Evolutionary conservation across 768 basidiomycete species (phyloP).

Genomic region (Boletus vinaceobasis): DNA sequence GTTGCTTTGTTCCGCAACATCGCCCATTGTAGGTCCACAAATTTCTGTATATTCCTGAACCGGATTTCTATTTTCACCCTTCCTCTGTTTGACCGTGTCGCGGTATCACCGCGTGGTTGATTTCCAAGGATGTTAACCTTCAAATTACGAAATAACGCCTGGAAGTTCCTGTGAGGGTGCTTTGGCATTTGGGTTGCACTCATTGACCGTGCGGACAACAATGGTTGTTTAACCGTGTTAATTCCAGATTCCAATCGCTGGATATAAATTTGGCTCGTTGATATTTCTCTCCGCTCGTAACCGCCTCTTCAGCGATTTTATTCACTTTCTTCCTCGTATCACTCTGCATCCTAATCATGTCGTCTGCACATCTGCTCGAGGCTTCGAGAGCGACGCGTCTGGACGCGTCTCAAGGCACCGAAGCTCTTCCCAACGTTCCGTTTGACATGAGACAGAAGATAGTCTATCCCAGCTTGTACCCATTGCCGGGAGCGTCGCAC

Average conservation of each 20-base stretch:
- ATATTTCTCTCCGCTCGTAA: too few species aligned
- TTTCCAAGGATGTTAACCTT: neutral
- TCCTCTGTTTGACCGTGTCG: neutral
- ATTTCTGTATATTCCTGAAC: neutral
- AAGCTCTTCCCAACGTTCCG: too few species aligned
- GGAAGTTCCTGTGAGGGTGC: neutral
- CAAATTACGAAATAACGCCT: too few species aligned
- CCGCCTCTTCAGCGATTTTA: neutral
- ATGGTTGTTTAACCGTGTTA: neutral
- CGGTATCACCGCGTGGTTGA: neutral
- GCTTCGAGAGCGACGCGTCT: neutral
- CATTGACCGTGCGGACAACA: neutral
- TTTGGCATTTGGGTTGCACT: neutral
- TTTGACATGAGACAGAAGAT: too few species aligned
- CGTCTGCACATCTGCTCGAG: neutral
- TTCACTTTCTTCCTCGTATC: neutral
- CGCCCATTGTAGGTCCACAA: slow-evolving; percentile 1
- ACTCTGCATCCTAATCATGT: neutral
- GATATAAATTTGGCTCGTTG: neutral
- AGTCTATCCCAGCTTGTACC: neutral
- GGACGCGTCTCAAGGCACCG: neutral
- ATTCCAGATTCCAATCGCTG: neutral
- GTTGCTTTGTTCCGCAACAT: slow-evolving; percentile 2
- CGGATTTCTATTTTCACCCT: neutral
- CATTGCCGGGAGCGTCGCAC: neutral